Base-by-base conservation (phyloP, 345 rosid genomes). In the Ricinus communis region DNA sequence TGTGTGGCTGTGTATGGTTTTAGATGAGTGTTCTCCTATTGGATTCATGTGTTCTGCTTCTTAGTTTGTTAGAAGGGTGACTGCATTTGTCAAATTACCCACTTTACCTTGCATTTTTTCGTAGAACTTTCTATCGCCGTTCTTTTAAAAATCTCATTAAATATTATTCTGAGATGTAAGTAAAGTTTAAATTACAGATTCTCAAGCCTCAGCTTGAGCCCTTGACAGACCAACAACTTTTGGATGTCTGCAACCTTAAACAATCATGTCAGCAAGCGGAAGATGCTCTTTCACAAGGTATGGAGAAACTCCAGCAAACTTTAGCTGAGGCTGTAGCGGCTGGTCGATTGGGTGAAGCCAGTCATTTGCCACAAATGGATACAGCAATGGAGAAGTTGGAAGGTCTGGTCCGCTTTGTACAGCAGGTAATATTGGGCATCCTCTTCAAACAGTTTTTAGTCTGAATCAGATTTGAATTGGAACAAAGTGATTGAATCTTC, bases 241-340 rank as follows among this genome's bases (percentile, higher is more conserved):
- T 81, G 61, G 85, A 84, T 59, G 87, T 87, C 27, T 57, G 65
- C 60, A 89, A 80, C 69, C 73, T 95, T 55, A 76, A 25, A 68
- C 81, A 85, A 65, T 83, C 96, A 53, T 92, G 97, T 82, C 94
- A 95, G 73, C 99, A 95, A 81, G 98, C 97, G 2, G 99, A 95
- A 87, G 98, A 95, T 70, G 97, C 99, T 14, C 84, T 95, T 28
- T 80, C 93, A 0, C 93, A 90, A 78, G 99, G 97, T n/a, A 88
- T 91, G 97, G 99, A 87, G 16, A 95, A 84, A 74, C 85, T 95
- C 75, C 97, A 88, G 70, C 87, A 85, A 68, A 87, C 80, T 3
- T 83, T 95, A 45, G 82, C 97, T 19, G 91, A 83, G 57, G 80
- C 83, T 45, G 88, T 94, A 41, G 96, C 93, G 4, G 85, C 80